These are phyloP conservation scores for Lachnellula cervina DNA, from an alignment of 2,329 filamentous ascomycete genomes.

Conservation along the genomic window DNA sequence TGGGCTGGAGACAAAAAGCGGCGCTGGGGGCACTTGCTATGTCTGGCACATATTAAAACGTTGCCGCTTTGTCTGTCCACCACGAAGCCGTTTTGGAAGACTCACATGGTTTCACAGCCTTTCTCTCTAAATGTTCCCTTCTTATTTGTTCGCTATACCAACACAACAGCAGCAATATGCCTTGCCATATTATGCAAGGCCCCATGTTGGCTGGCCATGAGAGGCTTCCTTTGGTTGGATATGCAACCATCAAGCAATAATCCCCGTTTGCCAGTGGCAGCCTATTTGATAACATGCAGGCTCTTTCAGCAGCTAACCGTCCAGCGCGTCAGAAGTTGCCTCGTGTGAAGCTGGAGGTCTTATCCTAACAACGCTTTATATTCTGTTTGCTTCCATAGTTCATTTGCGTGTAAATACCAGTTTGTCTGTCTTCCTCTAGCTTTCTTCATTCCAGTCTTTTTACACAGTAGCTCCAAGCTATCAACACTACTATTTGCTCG, in stretches of 20 bases:
- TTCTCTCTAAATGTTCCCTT: no score
- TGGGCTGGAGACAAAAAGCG: no score
- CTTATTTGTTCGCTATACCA: no score
- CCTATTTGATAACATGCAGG: conserved; percentile 10
- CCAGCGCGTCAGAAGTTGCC: conserved; percentile 2
- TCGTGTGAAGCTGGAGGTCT: background rate
- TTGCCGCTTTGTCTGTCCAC: no score
- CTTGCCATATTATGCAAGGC: no score
- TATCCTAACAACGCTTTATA: conserved; percentile 6
- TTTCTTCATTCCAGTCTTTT: conserved; percentile 8
- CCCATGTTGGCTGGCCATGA: background rate
- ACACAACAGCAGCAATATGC: no score
- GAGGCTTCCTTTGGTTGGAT: conserved; percentile 2
- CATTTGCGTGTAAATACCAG: no score
- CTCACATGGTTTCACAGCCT: no score
- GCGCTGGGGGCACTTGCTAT: no score
- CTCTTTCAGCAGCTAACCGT: conserved; percentile 8
- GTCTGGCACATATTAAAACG: no score
- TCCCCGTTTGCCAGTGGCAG: conserved; percentile 8
- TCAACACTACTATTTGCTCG: conserved; percentile 5
- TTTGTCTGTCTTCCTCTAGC: background rate
- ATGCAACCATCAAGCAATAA: conserved; percentile 6
- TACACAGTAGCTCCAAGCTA: conserved; percentile 1
- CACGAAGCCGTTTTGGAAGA: no score
- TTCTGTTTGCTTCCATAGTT: conserved; percentile 3